Evolutionary conservation across 2,329 filamentous ascomycete species (phyloP).

Genomic region (Cylindrodendrum hubeiense): DNA sequence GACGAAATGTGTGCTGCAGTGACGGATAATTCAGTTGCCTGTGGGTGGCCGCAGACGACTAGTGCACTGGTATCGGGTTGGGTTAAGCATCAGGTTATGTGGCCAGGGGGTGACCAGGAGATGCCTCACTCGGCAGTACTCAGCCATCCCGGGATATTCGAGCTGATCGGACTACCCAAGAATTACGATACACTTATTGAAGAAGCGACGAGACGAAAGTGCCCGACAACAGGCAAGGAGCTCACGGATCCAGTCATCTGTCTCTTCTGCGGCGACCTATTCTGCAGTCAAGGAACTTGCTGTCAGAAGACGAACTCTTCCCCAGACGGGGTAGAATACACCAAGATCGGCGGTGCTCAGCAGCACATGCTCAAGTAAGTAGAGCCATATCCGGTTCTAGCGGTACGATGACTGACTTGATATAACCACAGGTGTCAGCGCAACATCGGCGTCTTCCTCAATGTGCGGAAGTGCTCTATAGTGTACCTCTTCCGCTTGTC

Average conservation of each 20-base stretch:
- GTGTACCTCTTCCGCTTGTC: constrained; percentile 86
- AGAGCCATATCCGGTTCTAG: neutral
- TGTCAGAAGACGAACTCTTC: constrained; percentile 76
- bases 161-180: constrained; percentile 90
- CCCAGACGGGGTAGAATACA: constrained; percentile 54
- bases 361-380: constrained; percentile 89
- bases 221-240: constrained; percentile 92
- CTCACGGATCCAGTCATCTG: constrained; percentile 92
- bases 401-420: neutral
- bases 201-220: constrained; percentile 85
- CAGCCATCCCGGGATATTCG: constrained; percentile 92
- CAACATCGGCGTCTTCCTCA: constrained; percentile 93
- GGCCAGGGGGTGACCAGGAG: constrained; percentile 47
- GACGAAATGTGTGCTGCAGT: constrained; percentile 80
- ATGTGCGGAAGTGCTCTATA: constrained; percentile 94
- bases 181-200: constrained; percentile 95
- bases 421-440: constrained; percentile 79
- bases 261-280: constrained; percentile 95
- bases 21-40: constrained; percentile 57
- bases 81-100: constrained; percentile 74
- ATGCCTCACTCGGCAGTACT: constrained; percentile 60
- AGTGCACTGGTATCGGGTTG: constrained; percentile 71
- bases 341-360: constrained; percentile 83
- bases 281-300: constrained; percentile 94
- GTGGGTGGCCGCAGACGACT: constrained; percentile 63